Conservation (phyloP, 352 stramenopile species). For the Chrysophaeum taylorii region DNA sequence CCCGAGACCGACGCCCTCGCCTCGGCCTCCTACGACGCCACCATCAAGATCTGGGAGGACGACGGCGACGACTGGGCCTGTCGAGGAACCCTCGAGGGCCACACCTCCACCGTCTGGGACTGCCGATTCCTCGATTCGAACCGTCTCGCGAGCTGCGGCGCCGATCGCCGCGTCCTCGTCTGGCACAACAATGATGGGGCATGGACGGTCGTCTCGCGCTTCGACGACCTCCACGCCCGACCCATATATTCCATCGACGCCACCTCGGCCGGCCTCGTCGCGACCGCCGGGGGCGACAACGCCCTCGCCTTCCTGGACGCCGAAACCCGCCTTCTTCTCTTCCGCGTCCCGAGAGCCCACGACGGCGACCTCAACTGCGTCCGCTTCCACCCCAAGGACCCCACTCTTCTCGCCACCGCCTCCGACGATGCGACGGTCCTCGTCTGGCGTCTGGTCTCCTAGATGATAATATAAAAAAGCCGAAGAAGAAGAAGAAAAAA, state of each 20-base stretch:
- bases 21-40: constrained; percentile 84
- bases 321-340: constrained; percentile 45
- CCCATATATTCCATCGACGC: constrained; percentile 79
- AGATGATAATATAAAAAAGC: too few species aligned
- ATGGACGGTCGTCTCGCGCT: constrained; percentile 64
- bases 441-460: constrained; percentile 46
- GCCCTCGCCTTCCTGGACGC: constrained; percentile 68
- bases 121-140: constrained; percentile 53
- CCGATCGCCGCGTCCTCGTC: constrained; percentile 79
- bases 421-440: constrained; percentile 54
- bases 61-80: constrained; percentile 93
- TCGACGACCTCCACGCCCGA: constrained; percentile 68
- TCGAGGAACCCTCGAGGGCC: constrained; percentile 73
- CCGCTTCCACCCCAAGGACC: constrained; percentile 53
- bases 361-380: constrained; percentile 71
- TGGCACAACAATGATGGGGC: constrained; percentile 65
- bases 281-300: constrained; percentile 76
- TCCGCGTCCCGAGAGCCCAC: constrained; percentile 35
- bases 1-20: constrained; percentile 54
- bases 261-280: constrained; percentile 57
- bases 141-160: constrained; percentile 70
- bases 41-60: constrained; percentile 83
- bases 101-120: constrained; percentile 86
- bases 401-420: constrained; percentile 41
- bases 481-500: too few species aligned